A percentile compares a stretch with the other conserved stretches of the same genome.
phyloP scores from a whole-genome alignment of 2,329 filamentous ascomycete genomes.

The Hypoxylon sp. region DNA sequence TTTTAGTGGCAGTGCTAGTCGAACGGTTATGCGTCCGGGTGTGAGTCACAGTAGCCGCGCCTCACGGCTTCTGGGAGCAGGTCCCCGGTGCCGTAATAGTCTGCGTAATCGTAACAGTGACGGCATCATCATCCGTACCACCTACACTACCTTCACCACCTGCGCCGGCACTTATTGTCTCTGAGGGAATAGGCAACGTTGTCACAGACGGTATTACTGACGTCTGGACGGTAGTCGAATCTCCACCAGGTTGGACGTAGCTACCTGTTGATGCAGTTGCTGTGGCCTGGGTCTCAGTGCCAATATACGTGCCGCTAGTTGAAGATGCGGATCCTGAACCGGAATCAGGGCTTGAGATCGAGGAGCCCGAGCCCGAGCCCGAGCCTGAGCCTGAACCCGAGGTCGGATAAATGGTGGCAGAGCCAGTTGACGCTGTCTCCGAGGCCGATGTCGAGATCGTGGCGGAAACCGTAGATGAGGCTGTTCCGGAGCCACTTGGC shows the following conservation, averaged over 20 bases:
- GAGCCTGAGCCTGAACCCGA: conserved; percentile 33
- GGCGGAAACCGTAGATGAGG: conserved; percentile 23
- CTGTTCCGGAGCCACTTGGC: conserved; percentile 31
- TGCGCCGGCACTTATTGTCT: conserved; percentile 24
- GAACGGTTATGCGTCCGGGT: conserved; percentile 25
- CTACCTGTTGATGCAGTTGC: conserved; percentile 40
- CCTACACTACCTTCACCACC: conserved; percentile 8
- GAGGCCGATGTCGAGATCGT: conserved; percentile 24
- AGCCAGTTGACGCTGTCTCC: conserved; percentile 10
- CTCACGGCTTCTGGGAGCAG: conserved; percentile 46
- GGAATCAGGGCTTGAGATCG: conserved; percentile 8
- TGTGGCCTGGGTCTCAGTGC: conserved; percentile 32
- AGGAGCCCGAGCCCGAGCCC: conserved; percentile 30
- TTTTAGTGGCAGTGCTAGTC: conserved; percentile 35
- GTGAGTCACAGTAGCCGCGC: conserved; percentile 30
- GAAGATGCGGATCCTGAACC: conserved; percentile 22
- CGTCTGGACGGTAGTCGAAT: conserved; percentile 28
- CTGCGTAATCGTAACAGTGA: conserved; percentile 49
- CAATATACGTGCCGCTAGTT: conserved; percentile 17
- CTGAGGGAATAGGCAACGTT: conserved; percentile 37
- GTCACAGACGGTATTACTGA: conserved; percentile 26
- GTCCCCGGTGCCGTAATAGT: conserved; percentile 48
- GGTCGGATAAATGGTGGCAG: conserved; percentile 1
- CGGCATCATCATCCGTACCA: conserved; percentile 28
- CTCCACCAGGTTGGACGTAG: conserved; percentile 44